phyloP scores from a whole-genome alignment of 2,329 filamentous ascomycete genomes.

The Neofusicoccum parvum region DNA sequence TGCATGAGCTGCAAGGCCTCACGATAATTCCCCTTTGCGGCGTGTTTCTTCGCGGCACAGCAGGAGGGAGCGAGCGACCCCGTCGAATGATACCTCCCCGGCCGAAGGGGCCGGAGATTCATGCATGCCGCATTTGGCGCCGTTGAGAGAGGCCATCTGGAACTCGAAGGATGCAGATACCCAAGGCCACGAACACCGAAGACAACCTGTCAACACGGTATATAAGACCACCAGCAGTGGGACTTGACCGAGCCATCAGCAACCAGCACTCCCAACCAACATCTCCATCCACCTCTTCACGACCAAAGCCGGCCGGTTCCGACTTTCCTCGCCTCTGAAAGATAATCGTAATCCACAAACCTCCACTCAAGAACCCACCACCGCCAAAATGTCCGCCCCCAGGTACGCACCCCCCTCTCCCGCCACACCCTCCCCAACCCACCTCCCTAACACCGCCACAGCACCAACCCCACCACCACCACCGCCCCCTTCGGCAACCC shows the following conservation, averaged over 20 bases:
- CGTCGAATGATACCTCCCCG: constrained; percentile 2
- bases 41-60: not conserved
- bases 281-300: not conserved
- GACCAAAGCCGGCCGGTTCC: constrained; percentile 10
- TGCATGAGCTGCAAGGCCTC: not conserved
- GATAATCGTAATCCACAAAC: not conserved
- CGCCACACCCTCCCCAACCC: not conserved
- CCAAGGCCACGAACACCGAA: not conserved
- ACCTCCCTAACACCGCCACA: not conserved
- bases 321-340: not conserved
- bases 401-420: not conserved
- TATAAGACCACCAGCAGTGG: not conserved
- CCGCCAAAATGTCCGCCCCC: constrained; percentile 3
- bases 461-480: constrained; percentile 3
- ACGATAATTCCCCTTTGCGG: not conserved
- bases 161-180: constrained; percentile 20
- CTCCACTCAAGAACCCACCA: not conserved
- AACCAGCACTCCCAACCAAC: not conserved
- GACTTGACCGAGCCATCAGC: not conserved
- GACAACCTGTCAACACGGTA: not conserved
- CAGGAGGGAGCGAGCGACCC: not conserved
- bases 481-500: constrained; percentile 13
- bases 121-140: not conserved
- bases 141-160: constrained; percentile 23
- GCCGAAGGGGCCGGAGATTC: not conserved